Evolutionary conservation across 2,329 filamentous ascomycete genomes (phyloP).

Genomic region (Fusarium sp.): DNA sequence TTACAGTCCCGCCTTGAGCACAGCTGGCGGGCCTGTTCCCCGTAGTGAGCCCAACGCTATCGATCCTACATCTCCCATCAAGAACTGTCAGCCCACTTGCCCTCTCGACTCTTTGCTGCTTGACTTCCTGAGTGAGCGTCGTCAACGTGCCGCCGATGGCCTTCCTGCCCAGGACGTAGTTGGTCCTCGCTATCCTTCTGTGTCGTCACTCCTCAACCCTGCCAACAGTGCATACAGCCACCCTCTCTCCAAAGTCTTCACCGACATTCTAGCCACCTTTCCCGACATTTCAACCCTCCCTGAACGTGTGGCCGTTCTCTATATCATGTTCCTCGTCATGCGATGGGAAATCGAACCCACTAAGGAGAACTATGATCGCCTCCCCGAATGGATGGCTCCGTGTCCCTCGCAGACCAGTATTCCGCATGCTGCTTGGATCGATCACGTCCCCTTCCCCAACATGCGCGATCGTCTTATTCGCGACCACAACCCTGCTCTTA

Average conservation of each 20-base stretch:
- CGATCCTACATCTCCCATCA: conserved; percentile 57
- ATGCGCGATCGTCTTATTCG: conserved; percentile 77
- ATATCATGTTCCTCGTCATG: conserved; percentile 89
- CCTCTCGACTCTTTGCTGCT: conserved; percentile 83
- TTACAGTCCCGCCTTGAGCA: conserved; percentile 40
- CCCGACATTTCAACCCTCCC: conserved; percentile 82
- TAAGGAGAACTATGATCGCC: conserved; percentile 79
- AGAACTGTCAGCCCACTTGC: conserved; percentile 77
- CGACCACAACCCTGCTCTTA: conserved; percentile 61
- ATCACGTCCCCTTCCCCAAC: conserved; percentile 82
- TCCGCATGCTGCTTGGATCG: conserved; percentile 83
- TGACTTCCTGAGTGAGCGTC: conserved; percentile 79
- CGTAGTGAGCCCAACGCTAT: conserved; percentile 37
- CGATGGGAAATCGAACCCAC: conserved; percentile 87
- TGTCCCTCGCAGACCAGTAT: conserved; percentile 73
- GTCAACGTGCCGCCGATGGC: conserved; percentile 74
- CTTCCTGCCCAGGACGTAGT: conserved; percentile 73
- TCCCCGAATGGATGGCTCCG: conserved; percentile 81
- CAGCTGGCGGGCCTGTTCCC: conserved; percentile 28
- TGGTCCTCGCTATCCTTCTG: conserved; percentile 83
- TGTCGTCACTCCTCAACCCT: conserved; percentile 82
- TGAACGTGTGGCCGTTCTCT: conserved; percentile 84
- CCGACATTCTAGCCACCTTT: conserved; percentile 86
- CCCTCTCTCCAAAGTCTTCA: conserved; percentile 85
- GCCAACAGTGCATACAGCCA: conserved; percentile 73